Evolutionary conservation across 352 stramenopile genomes (phyloP).

Genomic region (Pythium sukuiense): DNA sequence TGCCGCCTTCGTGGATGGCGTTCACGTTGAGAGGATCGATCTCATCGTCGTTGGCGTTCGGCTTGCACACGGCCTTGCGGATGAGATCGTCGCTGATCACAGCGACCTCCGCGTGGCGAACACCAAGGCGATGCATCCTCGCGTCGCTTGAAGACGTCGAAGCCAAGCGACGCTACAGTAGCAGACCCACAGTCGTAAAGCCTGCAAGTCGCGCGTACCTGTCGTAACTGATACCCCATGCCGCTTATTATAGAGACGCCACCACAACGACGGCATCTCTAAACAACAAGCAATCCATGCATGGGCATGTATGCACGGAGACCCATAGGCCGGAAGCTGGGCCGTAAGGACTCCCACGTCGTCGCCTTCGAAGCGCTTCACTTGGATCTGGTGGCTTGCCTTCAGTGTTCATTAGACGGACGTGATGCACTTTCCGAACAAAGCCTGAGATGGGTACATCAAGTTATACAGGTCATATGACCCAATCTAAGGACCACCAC

Average conservation of each 20-base stretch:
- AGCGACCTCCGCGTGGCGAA: slow-evolving; percentile 72
- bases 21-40: slow-evolving; percentile 69
- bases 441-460: not conserved
- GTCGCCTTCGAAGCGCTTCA: too few species aligned
- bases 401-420: too few species aligned
- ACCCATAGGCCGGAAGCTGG: too few species aligned
- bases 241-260: too few species aligned
- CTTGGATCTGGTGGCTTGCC: too few species aligned
- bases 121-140: slow-evolving; percentile 68
- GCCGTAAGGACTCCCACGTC: too few species aligned
- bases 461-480: not conserved
- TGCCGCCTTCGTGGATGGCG: slow-evolving; percentile 61
- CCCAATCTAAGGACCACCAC: not conserved
- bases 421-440: too few species aligned
- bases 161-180: too few species aligned
- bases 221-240: not conserved
- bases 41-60: slow-evolving; percentile 36
- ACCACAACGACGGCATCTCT: too few species aligned
- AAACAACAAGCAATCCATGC: too few species aligned
- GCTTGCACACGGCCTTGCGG: slow-evolving; percentile 47
- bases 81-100: slow-evolving; percentile 85
- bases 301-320: too few species aligned
- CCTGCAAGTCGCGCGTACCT: not conserved
- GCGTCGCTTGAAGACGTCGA: not conserved
- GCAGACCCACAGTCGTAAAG: too few species aligned